Base-by-base conservation (phyloP, 257 asterid species). In the Solanum bulbocastanum region DNA sequence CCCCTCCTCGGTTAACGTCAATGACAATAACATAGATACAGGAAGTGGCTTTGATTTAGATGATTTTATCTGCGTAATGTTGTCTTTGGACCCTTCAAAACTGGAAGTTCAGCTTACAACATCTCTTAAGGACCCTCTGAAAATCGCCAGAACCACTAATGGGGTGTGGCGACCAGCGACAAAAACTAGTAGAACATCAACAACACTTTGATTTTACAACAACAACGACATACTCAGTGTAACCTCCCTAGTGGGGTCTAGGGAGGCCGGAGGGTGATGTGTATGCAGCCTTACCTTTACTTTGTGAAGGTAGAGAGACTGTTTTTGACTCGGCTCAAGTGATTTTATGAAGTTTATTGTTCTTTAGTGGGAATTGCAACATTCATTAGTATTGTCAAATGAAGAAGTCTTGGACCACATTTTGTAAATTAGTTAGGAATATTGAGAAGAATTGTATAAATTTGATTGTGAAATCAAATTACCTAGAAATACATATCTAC, bases 1-100 rank as follows among this genome's bases (percentile, higher is more conserved):
- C 13, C 18, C 85, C 15, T 89, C 91, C 40, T 72, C 89, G 16
- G 90, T 87, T 87, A 35, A 46, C 22, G 66, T 40, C 37, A 40
- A 30, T 36, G 88, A 84, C 32, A 83, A 23, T 35, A 68, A 65
- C n/a, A 60, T 56, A 66, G 91, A 76, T 46, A 87, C 90, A 79
- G 90, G 86, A n/a, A 91, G 94, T 42, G 89, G 92, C 25, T 96
- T 97, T 83, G 90, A 96, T 91, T 89, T 97, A 66, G 96, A 97
- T 60, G 89, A 91, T 60, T 97, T 97, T 46, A 89, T 96, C 85
- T 87, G 93, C 4, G 91, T 90, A 69, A 96, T 94, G 74, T 68
- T 97, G 86, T 90, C 42, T 66, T 88, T 96, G 91, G 98, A 97
- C 13, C 99, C 99, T 71, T 87, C 93, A 23, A 93, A 92, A 84